These are phyloP conservation scores for Xerocomus cyaneibrunnescens DNA, from an alignment of 1,284 basidiomycete genomes.

Conservation along the genomic window DNA sequence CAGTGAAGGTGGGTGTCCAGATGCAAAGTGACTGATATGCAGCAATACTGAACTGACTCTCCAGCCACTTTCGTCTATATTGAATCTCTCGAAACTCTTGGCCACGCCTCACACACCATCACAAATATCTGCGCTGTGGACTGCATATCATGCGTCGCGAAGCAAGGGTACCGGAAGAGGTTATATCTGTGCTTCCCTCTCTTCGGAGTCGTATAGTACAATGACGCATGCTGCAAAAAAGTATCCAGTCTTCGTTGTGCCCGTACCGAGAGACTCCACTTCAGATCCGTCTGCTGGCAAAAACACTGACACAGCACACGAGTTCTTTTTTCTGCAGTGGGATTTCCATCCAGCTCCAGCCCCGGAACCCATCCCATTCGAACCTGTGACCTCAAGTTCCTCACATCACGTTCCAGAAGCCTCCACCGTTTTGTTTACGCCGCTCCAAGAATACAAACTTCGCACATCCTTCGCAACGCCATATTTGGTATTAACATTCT, in stretches of 20 bases:
- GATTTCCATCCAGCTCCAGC: constrained; percentile 66
- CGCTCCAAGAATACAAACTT: constrained; percentile 92
- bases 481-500: constrained; percentile 87
- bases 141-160: constrained; percentile 81
- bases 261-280: constrained; percentile 54
- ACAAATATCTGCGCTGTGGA: constrained; percentile 83
- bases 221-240: constrained; percentile 63
- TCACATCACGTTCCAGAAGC: constrained; percentile 45
- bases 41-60: neutral
- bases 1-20: constrained; percentile 53
- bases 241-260: constrained; percentile 79
- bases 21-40: constrained; percentile 1
- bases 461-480: constrained; percentile 89
- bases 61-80: constrained; percentile 77
- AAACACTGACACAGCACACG: constrained; percentile 49
- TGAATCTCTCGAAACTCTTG: constrained; percentile 74
- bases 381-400: constrained; percentile 29
- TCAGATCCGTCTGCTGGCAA: constrained; percentile 32
- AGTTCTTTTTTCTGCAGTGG: constrained; percentile 92
- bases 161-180: constrained; percentile 76
- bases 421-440: constrained; percentile 86
- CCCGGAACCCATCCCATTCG: constrained; percentile 42
- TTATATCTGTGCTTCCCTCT: constrained; percentile 79
- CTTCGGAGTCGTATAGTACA: constrained; percentile 67
- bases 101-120: constrained; percentile 68